A percentile compares a stretch with the other conserved stretches of the same genome.
These are phyloP conservation scores for Gyrodon lividus DNA, from an alignment of 768 basidiomycete genomes.

Conservation along the genomic window DNA sequence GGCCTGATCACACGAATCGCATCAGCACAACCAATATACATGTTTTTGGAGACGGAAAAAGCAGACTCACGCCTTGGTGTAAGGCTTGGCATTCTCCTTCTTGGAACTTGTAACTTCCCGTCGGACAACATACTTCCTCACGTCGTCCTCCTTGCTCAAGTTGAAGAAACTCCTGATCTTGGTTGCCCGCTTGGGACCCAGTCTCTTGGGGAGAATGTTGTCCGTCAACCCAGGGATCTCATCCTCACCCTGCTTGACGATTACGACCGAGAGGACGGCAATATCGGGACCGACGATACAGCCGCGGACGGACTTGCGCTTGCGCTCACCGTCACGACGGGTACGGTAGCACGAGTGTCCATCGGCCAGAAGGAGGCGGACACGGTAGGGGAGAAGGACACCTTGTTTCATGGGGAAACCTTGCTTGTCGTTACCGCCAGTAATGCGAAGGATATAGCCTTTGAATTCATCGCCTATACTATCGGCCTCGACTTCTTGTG, in stretches of 20 bases:
- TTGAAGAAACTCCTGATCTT: constrained; percentile 99
- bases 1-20: constrained; percentile 48
- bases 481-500: constrained; percentile 92
- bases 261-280: constrained; percentile 87
- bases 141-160: constrained; percentile 96
- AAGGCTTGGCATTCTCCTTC: constrained; percentile 90
- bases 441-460: constrained; percentile 95
- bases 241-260: constrained; percentile 93
- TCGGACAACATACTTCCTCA: constrained; percentile 94
- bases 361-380: constrained; percentile 88
- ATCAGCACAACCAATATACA: constrained; percentile 1
- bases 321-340: constrained; percentile 92
- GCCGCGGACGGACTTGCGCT: constrained; percentile 97
- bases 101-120: constrained; percentile 86
- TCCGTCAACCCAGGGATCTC: constrained; percentile 94
- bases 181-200: constrained; percentile 96
- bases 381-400: constrained; percentile 92
- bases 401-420: constrained; percentile 99
- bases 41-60: background rate
- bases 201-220: constrained; percentile 86
- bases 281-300: constrained; percentile 98
- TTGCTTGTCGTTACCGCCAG: constrained; percentile 98
- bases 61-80: constrained; percentile 87
- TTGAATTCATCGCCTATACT: constrained; percentile 93
- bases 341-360: constrained; percentile 98